Evolutionary conservation across 768 basidiomycete genomes (phyloP), one percentile per base, ranked within the genome.

Genomic region (Macrocybe gigantea): DNA sequence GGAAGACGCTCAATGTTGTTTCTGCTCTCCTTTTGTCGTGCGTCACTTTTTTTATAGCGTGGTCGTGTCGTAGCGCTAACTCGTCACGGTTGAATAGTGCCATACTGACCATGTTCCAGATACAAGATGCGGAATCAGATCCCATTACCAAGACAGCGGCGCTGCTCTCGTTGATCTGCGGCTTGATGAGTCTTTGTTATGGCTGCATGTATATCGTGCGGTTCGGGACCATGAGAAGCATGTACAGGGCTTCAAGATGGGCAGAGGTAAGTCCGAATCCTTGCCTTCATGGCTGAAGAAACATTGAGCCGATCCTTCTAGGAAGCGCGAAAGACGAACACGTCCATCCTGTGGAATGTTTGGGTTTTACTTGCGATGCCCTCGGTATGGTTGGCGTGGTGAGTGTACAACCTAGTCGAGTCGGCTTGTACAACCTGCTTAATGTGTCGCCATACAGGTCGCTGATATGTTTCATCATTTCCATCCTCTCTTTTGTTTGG

Each of bases 401-500:
- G 47, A 2, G 59, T 48, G 5, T 12, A 8, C 33, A 13, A 37
- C 5, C 6, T 22, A 1, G 14, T 31, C 7, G 29, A 38, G 9
- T 10, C 38, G 6, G 11, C 13, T 15, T 10, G 30, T 8, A 11
- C 36, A 30, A 13, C 38, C 3, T 14, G 3, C 14, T 9, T 11
- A 12, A 41, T 22, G 6, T 13, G 15, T 7, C 10, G 31, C 13
- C 38, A 6, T 14, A 3, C 34, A 81, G 79, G 80, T 80, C 86
- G 0, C 82, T 88, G 74, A 67, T 85, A 5, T 69, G 79, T 45
- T 87, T 87, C 61, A 61, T 83, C 50, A 56, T 71, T 3, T 69
- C 82, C 9, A 83, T 88, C 54, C 68, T 85, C 32, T 73, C 80
- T 6, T 88, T 77, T 50, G 79, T 87, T 44, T 88, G 86, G 86